These are phyloP conservation scores for Selenicereus undatus DNA, from an alignment of 148 eudicot species.

Conservation along the genomic window DNA sequence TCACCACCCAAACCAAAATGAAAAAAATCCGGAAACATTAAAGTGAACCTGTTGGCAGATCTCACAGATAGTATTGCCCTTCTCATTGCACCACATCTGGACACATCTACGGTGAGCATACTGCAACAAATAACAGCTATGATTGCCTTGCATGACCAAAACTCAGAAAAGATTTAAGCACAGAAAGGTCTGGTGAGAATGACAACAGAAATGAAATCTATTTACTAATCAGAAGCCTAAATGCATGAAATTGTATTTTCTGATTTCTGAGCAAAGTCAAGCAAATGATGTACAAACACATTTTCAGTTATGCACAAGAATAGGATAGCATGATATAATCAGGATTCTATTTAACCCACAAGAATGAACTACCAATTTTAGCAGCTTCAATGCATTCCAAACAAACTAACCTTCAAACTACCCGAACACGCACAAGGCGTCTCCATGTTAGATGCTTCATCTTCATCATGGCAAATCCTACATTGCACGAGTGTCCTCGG, in stretches of 20 bases:
- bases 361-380: background rate
- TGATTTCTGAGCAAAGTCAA: background rate
- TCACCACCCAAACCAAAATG: constrained; percentile 5
- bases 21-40: background rate
- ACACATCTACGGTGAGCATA: constrained; percentile 82
- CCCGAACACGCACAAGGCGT: constrained; percentile 80
- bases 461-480: constrained; percentile 88
- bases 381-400: constrained; percentile 9
- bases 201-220: background rate
- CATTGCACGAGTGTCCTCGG: constrained; percentile 50
- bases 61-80: constrained; percentile 75
- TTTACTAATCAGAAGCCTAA: background rate
- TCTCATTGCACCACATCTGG: constrained; percentile 86
- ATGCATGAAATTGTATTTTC: background rate
- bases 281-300: background rate
- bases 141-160: background rate
- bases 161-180: background rate
- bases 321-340: background rate
- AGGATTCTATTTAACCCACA: background rate
- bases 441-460: constrained; percentile 73
- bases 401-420: constrained; percentile 65
- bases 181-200: background rate
- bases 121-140: constrained; percentile 31
- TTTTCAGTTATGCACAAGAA: constrained; percentile 1
- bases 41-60: constrained; percentile 67